Evolutionary conservation across 192 early-diverging fungal genomes (phyloP).

Genomic region (Jimgerdemannia flammicorona): DNA sequence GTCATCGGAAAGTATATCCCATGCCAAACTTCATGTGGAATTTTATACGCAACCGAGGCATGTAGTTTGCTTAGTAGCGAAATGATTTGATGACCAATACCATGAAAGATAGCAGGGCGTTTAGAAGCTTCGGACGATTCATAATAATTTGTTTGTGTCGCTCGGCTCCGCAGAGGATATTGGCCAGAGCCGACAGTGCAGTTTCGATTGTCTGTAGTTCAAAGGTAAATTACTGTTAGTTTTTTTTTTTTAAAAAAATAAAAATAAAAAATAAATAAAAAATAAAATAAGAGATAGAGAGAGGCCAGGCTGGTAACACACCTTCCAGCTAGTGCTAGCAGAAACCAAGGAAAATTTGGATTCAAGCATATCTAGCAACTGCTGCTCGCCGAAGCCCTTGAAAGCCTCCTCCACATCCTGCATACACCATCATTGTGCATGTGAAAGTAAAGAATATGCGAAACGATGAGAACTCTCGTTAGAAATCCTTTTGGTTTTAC

Average conservation of each 20-base stretch:
- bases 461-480: neutral
- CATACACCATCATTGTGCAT: neutral
- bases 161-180: conserved; percentile 63
- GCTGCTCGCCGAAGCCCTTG: conserved; percentile 58
- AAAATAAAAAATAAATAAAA: neutral
- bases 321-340: conserved; percentile 5
- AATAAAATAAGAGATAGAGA: neutral
- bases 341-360: conserved; percentile 42
- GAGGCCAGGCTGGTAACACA: conserved; percentile 36
- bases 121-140: conserved; percentile 43
- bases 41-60: neutral
- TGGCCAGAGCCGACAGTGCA: conserved; percentile 68
- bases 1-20: neutral
- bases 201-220: conserved; percentile 24
- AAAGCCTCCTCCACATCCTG: conserved; percentile 69
- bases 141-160: conserved; percentile 62
- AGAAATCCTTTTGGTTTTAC: neutral
- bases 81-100: conserved; percentile 15
- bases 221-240: neutral
- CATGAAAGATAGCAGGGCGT: conserved; percentile 45
- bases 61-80: neutral
- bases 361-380: conserved; percentile 60
- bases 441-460: neutral
- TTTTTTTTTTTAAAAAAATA: neutral
- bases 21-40: neutral